Evolutionary conservation across 768 basidiomycete species (phyloP), one percentile per base, ranked within the genome.

Genomic region (Imleria badia): DNA sequence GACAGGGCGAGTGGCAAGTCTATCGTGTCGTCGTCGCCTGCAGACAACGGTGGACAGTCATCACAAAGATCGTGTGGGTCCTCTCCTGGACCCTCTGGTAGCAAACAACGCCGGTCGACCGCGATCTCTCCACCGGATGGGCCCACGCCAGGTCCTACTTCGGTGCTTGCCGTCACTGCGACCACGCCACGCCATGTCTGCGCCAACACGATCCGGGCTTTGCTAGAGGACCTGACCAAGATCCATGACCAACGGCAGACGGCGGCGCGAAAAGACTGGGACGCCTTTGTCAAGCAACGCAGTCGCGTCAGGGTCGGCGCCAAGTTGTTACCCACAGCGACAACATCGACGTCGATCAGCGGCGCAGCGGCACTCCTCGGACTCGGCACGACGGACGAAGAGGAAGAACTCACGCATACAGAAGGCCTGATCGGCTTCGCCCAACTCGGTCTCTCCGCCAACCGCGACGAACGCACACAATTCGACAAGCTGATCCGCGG

Each of bases 401-500:
- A 83, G 52, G 89, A 90, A 44, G 93, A 94, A 64, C 76, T 92
- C 39, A 73, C 76, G 30, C 93, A 95, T 68, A 86, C 81, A 22
- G 91, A 92, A 33, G 93, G 92, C 2, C 68, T 98, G 29, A 87
- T 99, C 51, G 94, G 93, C 2, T 89, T 99, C 54, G 89, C 91
- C 15, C 92, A 96, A 72, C 82, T 97, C 48, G 94, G 93, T 0
- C 70, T 86, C 19, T 86, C 85, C 1, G 78, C 87, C 33, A 85
- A 72, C 42, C 75, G 78, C 56, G 83, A 91, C 55, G 91, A 94
- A 58, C 79, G 87, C 66, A 82, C 78, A 52, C 89, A 88, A 66
- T 91, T 98, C 56, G 85, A 87, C 54, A 75, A 83, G 55, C 75
- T 99, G 7, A 81, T 96, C n/a, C 73, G 90, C 48, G 82, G 75